Conservation (phyloP, 2,329 filamentous ascomycete genomes). For the Botrytis tulipae region DNA sequence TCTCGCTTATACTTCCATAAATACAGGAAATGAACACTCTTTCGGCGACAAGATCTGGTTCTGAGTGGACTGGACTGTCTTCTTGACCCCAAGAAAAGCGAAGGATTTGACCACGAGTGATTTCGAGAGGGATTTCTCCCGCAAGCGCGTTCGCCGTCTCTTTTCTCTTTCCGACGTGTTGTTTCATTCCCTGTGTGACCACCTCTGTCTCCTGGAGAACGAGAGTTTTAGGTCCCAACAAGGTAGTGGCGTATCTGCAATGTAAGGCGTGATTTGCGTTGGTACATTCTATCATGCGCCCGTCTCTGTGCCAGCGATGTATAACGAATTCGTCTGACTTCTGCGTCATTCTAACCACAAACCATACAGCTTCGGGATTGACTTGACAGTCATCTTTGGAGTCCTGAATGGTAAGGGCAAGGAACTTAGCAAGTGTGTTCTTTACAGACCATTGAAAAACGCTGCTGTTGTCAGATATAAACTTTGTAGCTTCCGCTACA, state of each 20-base stretch:
- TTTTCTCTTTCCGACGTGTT: not conserved
- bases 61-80: conserved; percentile 21
- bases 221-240: conserved; percentile 10
- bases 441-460: not conserved
- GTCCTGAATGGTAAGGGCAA: conserved; percentile 1
- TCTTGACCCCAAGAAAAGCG: conserved; percentile 19
- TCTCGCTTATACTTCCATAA: not conserved
- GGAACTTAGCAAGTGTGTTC: not conserved
- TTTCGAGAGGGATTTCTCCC: not conserved
- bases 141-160: not conserved
- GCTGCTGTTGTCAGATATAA: conserved; percentile 6
- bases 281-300: conserved; percentile 12
- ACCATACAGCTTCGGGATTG: conserved; percentile 2
- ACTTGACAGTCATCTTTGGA: not conserved
- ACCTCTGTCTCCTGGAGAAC: conserved; percentile 13
- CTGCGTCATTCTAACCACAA: conserved; percentile 2
- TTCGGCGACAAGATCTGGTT: conserved; percentile 16
- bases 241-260: conserved; percentile 6
- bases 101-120: conserved; percentile 8
- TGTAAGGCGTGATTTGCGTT: not conserved
- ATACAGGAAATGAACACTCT: conserved; percentile 16
- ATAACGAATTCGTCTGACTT: not conserved
- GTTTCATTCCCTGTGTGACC: not conserved
- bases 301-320: conserved; percentile 19
- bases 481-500: conserved; percentile 4